Conservation (phyloP, 2,329 filamentous ascomycete genomes). For the Cladophialophora psammophila region DNA sequence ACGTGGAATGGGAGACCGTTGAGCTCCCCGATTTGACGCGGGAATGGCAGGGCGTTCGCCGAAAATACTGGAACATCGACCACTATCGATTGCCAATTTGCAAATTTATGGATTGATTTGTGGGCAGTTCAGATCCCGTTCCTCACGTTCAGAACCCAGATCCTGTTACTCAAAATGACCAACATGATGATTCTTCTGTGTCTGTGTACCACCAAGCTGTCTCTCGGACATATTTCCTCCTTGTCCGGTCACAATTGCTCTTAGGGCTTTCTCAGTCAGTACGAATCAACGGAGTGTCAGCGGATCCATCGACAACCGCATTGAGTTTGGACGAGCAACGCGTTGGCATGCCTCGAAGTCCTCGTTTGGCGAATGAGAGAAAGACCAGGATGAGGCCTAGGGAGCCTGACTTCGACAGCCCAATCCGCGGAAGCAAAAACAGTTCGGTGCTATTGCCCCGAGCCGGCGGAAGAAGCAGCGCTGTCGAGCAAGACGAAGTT, state of each 20-base stretch:
- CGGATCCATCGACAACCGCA: background rate
- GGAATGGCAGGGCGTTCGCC: slow-evolving; percentile 87
- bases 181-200: background rate
- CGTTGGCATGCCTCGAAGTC: background rate
- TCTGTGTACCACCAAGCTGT: background rate
- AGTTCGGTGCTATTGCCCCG: slow-evolving; percentile 12
- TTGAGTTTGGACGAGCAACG: background rate
- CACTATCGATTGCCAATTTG: slow-evolving; percentile 55
- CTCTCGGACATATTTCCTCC: background rate
- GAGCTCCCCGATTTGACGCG: slow-evolving; percentile 75
- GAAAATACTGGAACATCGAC: slow-evolving; percentile 88
- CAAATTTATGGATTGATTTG: slow-evolving; percentile 39
- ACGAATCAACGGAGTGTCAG: background rate
- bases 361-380: background rate
- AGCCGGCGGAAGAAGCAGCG: slow-evolving; percentile 8
- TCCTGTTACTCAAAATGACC: background rate
- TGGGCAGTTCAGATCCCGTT: background rate
- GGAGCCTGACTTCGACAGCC: background rate
- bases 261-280: background rate
- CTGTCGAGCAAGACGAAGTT: background rate
- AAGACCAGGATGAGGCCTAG: background rate
- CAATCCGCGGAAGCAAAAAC: background rate
- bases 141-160: background rate
- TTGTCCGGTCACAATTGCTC: background rate
- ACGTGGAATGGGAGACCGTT: slow-evolving; percentile 84